phyloP scores from a whole-genome alignment of 257 asterid genomes.

The Scutellaria barbata region DNA sequence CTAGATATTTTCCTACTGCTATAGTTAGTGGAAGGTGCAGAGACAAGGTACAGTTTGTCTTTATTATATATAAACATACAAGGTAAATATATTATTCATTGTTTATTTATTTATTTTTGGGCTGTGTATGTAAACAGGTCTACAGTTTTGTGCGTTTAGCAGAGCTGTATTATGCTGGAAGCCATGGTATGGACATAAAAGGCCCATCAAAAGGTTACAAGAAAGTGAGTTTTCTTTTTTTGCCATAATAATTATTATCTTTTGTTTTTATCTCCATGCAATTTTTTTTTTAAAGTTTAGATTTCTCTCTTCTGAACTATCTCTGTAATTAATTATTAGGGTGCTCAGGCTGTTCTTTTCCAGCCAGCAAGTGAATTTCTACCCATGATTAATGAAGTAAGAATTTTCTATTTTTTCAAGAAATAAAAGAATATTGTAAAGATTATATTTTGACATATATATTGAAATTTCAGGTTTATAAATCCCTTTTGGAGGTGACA shows the following conservation, averaged over 20 bases:
- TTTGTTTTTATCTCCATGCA: constrained; percentile 24
- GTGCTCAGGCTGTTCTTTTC: constrained; percentile 59
- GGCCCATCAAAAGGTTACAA: constrained; percentile 88
- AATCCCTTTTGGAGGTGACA: constrained; percentile 60
- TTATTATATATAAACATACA: no score
- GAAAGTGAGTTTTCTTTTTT: constrained; percentile 52
- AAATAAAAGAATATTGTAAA: neutral
- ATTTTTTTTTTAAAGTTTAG: neutral
- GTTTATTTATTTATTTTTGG: no score
- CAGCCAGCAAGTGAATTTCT: constrained; percentile 93
- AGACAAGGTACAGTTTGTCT: constrained; percentile 60
- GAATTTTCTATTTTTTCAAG: neutral
- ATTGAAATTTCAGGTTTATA: constrained; percentile 56
- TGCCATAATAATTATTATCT: neutral
- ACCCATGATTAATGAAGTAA: constrained; percentile 88
- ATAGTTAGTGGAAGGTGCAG: constrained; percentile 93
- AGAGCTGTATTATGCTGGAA: constrained; percentile 97
- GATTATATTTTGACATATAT: neutral
- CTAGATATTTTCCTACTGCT: constrained; percentile 84
- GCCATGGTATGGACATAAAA: constrained; percentile 99
- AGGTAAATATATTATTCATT: no score
- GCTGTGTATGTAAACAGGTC: constrained; percentile 47
- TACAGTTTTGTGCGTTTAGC: constrained; percentile 83
- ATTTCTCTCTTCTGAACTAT: neutral
- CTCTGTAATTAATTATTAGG: constrained; percentile 34